Evolutionary conservation across 768 basidiomycete genomes (phyloP).

Genomic region (Amanita rubescens): DNA sequence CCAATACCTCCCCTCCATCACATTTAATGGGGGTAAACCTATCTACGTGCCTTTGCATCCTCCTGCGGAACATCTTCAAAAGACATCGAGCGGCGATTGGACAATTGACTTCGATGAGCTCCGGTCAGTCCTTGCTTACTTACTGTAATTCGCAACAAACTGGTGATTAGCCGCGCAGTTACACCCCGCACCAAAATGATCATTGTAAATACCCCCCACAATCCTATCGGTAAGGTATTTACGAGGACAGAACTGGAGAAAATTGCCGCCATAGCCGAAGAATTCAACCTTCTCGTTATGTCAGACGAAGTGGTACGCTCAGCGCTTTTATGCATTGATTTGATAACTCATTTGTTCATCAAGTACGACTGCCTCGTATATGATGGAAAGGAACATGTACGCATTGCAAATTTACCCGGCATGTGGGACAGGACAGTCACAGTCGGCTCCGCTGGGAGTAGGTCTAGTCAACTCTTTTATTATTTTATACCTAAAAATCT

Average conservation of each 20-base stretch:
- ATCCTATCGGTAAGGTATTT: slow-evolving; percentile 98
- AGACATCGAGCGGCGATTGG: slow-evolving; percentile 73
- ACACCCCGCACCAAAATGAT: slow-evolving; percentile 91
- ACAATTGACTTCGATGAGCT: slow-evolving; percentile 85
- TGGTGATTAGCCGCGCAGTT: slow-evolving; percentile 54
- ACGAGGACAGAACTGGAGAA: slow-evolving; percentile 71
- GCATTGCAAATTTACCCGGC: slow-evolving; percentile 90
- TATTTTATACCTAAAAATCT: not conserved
- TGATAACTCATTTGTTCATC: slow-evolving; percentile 2
- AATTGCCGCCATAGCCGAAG: slow-evolving; percentile 83
- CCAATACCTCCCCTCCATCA: slow-evolving; percentile 88
- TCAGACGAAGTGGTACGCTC: slow-evolving; percentile 89
- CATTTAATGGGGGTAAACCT: slow-evolving; percentile 89
- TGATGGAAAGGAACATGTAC: slow-evolving; percentile 81
- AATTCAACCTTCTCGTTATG: slow-evolving; percentile 89
- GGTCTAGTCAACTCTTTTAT: slow-evolving; percentile 15
- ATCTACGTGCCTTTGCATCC: slow-evolving; percentile 96
- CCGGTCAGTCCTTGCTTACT: slow-evolving; percentile 36
- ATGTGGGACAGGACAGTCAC: slow-evolving; percentile 99
- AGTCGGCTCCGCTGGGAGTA: slow-evolving; percentile 92
- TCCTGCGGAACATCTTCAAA: slow-evolving; percentile 39
- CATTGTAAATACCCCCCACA: slow-evolving; percentile 94
- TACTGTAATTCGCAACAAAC: not conserved
- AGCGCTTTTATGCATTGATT: not conserved
- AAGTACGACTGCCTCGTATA: slow-evolving; percentile 94